These are phyloP conservation scores for Aspergillus panamensis DNA, from an alignment of 495 filamentous ascomycete species.

Conservation along the genomic window DNA sequence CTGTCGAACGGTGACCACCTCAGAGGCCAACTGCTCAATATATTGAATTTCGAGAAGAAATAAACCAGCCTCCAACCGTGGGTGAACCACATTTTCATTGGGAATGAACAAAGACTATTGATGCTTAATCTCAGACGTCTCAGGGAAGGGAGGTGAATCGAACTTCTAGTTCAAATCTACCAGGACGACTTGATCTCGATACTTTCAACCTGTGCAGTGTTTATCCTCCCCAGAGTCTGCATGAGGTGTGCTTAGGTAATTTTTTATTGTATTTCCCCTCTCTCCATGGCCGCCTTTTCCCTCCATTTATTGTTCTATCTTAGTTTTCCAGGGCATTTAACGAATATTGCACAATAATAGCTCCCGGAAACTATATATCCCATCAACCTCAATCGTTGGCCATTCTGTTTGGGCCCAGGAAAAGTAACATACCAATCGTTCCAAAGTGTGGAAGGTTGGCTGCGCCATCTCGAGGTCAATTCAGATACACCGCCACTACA, in stretches of 20 bases:
- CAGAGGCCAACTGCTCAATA: constrained; percentile 12
- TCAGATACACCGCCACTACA: not conserved
- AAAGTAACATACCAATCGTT: not conserved
- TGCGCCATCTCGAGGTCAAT: not conserved
- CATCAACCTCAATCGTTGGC: not conserved
- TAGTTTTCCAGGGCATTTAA: no score
- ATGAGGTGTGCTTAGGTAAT: not conserved
- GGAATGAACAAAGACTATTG: not conserved
- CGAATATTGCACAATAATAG: no score
- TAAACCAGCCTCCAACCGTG: constrained; percentile 2
- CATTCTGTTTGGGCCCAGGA: not conserved
- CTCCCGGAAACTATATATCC: not conserved
- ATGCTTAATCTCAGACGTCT: constrained; percentile 2
- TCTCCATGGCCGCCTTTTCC: not conserved
- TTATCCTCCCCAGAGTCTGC: not conserved
- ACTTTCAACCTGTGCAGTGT: not conserved
- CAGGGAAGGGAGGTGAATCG: not conserved
- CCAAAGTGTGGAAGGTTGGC: not conserved
- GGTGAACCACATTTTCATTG: not conserved
- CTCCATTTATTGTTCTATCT: no score
- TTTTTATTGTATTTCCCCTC: not conserved
- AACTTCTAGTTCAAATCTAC: not conserved
- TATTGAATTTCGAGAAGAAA: constrained; percentile 15
- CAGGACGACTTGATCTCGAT: not conserved
- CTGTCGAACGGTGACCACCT: not conserved